Conservation (phyloP, 2,329 filamentous ascomycete genomes). For the Akanthomyces lecanii region DNA sequence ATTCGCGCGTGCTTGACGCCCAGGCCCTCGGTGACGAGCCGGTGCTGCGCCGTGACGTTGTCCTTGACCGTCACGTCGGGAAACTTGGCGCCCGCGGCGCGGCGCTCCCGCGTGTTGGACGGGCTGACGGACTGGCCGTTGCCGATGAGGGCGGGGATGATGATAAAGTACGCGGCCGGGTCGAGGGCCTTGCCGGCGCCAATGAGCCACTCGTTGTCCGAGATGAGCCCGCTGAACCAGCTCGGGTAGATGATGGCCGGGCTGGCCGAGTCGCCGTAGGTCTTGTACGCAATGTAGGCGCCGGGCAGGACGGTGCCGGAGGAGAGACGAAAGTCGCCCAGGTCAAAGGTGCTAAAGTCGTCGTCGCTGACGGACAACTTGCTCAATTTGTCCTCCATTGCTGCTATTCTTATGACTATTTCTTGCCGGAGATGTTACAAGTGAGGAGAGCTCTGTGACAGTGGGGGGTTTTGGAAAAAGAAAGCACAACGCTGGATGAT, state of each 20-base stretch:
- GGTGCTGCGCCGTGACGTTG: slow-evolving; percentile 47
- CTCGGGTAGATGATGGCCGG: slow-evolving; percentile 72
- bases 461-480: too few species aligned
- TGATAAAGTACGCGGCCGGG: slow-evolving; percentile 48
- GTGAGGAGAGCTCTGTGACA: too few species aligned
- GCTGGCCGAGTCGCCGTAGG: slow-evolving; percentile 57
- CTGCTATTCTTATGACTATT: neutral
- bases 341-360: slow-evolving; percentile 43
- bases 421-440: neutral
- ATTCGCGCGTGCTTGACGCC: slow-evolving; percentile 40
- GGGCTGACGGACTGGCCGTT: slow-evolving; percentile 52
- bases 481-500: neutral
- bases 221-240: slow-evolving; percentile 62
- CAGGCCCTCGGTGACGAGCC: slow-evolving; percentile 37
- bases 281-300: slow-evolving; percentile 73
- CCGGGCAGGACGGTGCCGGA: slow-evolving; percentile 57
- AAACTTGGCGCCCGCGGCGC: slow-evolving; percentile 30
- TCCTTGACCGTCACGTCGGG: slow-evolving; percentile 45
- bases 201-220: slow-evolving; percentile 72
- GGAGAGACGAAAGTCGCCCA: slow-evolving; percentile 65
- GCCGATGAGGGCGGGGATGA: slow-evolving; percentile 48
- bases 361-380: neutral
- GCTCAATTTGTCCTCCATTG: neutral
- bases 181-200: slow-evolving; percentile 61
- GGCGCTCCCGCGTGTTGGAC: slow-evolving; percentile 39